Evolutionary conservation across 2,329 filamentous ascomycete genomes (phyloP), one percentile per base, ranked within the genome.

Genomic region (Alternaria rosae): DNA sequence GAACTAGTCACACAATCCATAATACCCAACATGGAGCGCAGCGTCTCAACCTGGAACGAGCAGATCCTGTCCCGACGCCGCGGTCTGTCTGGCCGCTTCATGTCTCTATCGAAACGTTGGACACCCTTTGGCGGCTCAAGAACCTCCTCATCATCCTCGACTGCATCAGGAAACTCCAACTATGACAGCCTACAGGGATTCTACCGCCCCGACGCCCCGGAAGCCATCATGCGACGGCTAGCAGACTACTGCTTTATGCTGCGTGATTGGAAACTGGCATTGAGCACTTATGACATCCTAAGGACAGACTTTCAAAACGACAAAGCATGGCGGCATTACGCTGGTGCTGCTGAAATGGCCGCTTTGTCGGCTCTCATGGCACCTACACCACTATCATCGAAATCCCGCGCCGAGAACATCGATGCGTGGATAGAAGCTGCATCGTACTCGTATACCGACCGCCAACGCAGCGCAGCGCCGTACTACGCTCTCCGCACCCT

Each of bases 221-320:
- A 99, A 82, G 94, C 94, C 4, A 87, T 95, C 52, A 92, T 99
- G 88, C 90, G 95, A 35, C 97, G 96, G 75, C 83, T 99, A 51
- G 95, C 92, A 44, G 95, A 99, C 77, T 98, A 94, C 80, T 90
- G 93, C 11, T 97, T 99, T 74, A 97, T 99, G 94, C 85, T 99
- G 38, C 88, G 95, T 30, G 96, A 99, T 79, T 99, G 91, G 89
- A 97, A 96, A 79, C 83, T 99, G 35, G 92, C 95, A 10, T 88
- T 95, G 70, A 93, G 91, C 12, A 97, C 92, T 0, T 99, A 97
- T 76, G 94, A 99, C 59, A 86, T 99, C 6, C 82, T 99, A 9
- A 88, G 93, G 55, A 87, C 90, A 8, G 96, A 99, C 77, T 99
- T 94, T 78, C 90, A 89, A 74, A 95, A 95, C 76, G 94, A 97